phyloP scores from a whole-genome alignment of 2,329 filamentous ascomycete species.

The Xylaria sp. region DNA sequence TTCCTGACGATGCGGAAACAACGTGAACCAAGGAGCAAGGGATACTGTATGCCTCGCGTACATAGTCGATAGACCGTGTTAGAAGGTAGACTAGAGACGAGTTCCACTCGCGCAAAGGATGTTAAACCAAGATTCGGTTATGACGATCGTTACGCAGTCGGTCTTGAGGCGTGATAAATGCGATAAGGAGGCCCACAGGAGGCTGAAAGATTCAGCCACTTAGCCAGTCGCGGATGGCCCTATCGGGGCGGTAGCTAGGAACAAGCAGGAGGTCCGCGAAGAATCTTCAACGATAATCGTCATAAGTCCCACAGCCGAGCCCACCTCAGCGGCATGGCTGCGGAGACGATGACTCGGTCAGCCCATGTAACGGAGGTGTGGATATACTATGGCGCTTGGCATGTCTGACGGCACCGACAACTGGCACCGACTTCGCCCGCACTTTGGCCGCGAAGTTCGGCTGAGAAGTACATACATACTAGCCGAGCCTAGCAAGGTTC shows the following conservation, averaged over 20 bases:
- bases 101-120: background rate
- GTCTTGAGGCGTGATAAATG: slow-evolving; percentile 13
- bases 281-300: slow-evolving; percentile 33
- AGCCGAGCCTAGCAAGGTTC: background rate
- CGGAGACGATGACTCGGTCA: slow-evolving; percentile 33
- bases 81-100: background rate
- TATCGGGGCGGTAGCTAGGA: slow-evolving; percentile 12
- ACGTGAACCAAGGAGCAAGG: slow-evolving; percentile 10
- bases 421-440: background rate
- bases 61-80: background rate
- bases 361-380: slow-evolving; percentile 29
- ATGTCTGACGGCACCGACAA: slow-evolving; percentile 7
- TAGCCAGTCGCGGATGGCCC: background rate
- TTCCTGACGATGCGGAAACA: slow-evolving; percentile 9
- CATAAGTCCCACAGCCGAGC: slow-evolving; percentile 29
- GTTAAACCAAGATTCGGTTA: slow-evolving; percentile 20
- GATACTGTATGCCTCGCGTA: background rate
- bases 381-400: slow-evolving; percentile 7
- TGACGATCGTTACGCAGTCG: slow-evolving; percentile 30
- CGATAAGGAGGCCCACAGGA: slow-evolving; percentile 33
- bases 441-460: slow-evolving; percentile 18
- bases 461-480: background rate
- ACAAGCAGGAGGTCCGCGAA: slow-evolving; percentile 24
- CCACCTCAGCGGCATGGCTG: slow-evolving; percentile 25
- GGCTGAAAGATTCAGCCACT: slow-evolving; percentile 31